Evolutionary conservation across 352 stramenopile species (phyloP).

Genomic region (Elongisporangium prolatum): DNA sequence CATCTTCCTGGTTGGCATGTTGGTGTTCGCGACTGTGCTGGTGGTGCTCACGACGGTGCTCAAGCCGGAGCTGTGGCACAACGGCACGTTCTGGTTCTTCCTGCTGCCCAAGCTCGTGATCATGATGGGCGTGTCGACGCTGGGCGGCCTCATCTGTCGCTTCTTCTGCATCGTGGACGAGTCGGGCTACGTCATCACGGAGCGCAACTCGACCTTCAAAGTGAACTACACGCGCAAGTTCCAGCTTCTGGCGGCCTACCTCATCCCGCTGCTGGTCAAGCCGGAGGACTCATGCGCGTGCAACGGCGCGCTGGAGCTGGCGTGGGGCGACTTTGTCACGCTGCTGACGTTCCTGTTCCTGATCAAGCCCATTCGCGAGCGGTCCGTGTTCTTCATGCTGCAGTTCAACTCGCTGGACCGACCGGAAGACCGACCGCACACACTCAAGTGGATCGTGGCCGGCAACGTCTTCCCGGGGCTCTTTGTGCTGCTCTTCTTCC

Average conservation of each 20-base stretch:
- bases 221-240: constrained; percentile 87
- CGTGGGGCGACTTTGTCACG: constrained; percentile 81
- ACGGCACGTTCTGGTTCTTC: constrained; percentile 76
- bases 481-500: constrained; percentile 85
- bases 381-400: constrained; percentile 82
- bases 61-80: constrained; percentile 55
- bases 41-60: constrained; percentile 49
- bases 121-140: constrained; percentile 77
- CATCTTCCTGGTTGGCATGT: constrained; percentile 67
- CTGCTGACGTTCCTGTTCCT: constrained; percentile 77
- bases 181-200: constrained; percentile 81
- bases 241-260: constrained; percentile 71
- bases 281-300: constrained; percentile 42
- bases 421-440: constrained; percentile 75
- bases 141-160: constrained; percentile 75
- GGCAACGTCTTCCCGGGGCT: constrained; percentile 78
- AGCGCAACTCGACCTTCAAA: constrained; percentile 78
- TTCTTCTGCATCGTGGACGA: constrained; percentile 83
- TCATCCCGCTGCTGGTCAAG: constrained; percentile 75
- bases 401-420: constrained; percentile 87
- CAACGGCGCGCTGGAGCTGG: constrained; percentile 56
- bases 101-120: constrained; percentile 71
- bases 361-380: constrained; percentile 80
- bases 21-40: constrained; percentile 37
- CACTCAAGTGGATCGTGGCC: constrained; percentile 75